These are phyloP conservation scores for Wickerhamomyces chambardii DNA, from an alignment of 805 yeast genomes.

Conservation along the genomic window DNA sequence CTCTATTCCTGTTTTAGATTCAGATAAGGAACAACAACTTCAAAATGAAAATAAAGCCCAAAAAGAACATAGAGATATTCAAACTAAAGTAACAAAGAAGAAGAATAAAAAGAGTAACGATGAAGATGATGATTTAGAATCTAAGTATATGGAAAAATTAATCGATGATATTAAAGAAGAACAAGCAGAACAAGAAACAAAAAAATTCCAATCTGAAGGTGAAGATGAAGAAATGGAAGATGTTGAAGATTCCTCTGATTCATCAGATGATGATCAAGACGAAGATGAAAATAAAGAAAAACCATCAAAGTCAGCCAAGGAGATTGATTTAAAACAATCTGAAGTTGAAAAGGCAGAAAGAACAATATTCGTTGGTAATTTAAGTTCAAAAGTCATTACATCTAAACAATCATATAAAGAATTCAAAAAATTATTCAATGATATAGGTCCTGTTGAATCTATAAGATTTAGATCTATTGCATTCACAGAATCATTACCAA, in stretches of 20 bases:
- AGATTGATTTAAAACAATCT: conserved; percentile 51
- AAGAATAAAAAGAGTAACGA: conserved; percentile 19
- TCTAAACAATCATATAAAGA: conserved; percentile 50
- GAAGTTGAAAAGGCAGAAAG: conserved; percentile 78
- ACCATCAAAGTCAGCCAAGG: conserved; percentile 29
- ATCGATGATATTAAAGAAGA: conserved; percentile 24
- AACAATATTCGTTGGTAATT: conserved; percentile 85
- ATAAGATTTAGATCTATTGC: conserved; percentile 90
- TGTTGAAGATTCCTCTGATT: conserved; percentile 7
- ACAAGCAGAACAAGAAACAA: conserved; percentile 7
- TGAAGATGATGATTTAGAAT: conserved; percentile 44
- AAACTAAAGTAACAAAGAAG: conserved; percentile 10
- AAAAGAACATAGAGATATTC: conserved; percentile 18
- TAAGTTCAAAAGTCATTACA: conserved; percentile 55
- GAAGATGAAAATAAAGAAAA: conserved; percentile 13
- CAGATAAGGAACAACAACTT: conserved; percentile 14
- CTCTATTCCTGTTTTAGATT: conserved; percentile 10
- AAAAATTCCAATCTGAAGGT: conserved; percentile 6
- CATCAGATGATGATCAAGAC: conserved; percentile 16
- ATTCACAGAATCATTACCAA: conserved; percentile 77
- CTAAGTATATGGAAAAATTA: conserved; percentile 41
- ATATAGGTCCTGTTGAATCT: conserved; percentile 43
- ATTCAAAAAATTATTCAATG: conserved; percentile 54
- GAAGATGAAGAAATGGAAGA: conserved; percentile 16
- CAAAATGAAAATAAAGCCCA: conserved; percentile 12